Base-by-base conservation (phyloP, 768 basidiomycete species). In the Leucosporidium scottii region DNA sequence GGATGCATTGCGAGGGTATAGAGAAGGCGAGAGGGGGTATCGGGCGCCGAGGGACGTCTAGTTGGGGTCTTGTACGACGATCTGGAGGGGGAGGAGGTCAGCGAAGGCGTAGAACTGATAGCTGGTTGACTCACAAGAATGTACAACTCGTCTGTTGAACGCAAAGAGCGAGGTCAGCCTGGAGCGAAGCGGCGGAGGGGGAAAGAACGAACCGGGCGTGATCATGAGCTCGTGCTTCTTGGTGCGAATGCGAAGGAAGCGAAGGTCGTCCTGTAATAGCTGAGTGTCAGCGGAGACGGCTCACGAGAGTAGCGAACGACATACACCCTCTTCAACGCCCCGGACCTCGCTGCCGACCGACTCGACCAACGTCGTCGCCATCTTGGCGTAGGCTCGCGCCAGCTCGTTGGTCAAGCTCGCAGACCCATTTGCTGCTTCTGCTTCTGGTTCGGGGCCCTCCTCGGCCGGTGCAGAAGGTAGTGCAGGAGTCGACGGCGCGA, bases 201-300 rank as follows among this genome's bases (percentile, higher is more conserved):
- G 23, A 23, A 17, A 31, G 20, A 28, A 72, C 78, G 68, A 28
- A 79, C 80, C 78, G n/a, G 79, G 80, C 5, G 80, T 79, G 56
- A 81, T 79, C 73, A 81, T 79, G 21, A 81, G 73, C 65, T 81
- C 80, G 66, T 81, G 79, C 56, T 76, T 73, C 62, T 78, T 78
- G 28, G 80, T 81, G 44, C 79, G 74, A 68, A 81, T 78, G 13
- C 80, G 70, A 70, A 81, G 71, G 58, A 81, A 75, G 50, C 73
- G 76, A n/a, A 80, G 58, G 44, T 76, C 75, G 70, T 80, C 80
- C 79, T 81, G 63, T 4, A 34, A 15, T 23, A 55, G 39, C 27
- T 27, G 39, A 64, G 59, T 21, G n/a, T 27, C 51, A 50, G 4
- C 2, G 23, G 9, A 44, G 17, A 8, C 10, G 27, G 6, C 15